phyloP scores from a whole-genome alignment of 2,329 filamentous ascomycete genomes.

The Cordyceps farinosa region DNA sequence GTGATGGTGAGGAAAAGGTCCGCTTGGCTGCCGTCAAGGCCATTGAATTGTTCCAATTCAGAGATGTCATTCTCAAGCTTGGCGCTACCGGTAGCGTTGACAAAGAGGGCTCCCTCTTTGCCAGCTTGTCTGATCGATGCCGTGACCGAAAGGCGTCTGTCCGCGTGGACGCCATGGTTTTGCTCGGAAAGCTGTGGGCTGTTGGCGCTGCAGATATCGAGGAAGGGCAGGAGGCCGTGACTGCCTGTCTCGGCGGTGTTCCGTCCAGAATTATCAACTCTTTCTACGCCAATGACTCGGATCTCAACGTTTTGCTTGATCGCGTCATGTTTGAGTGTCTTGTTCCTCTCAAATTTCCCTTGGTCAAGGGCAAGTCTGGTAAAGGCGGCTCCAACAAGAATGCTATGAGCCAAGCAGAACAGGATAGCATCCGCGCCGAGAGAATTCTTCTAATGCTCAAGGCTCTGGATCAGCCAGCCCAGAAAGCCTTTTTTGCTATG shows the following conservation, averaged over 20 bases:
- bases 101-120: constrained; percentile 73
- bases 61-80: constrained; percentile 77
- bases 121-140: constrained; percentile 78
- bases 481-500: constrained; percentile 83
- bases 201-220: constrained; percentile 85
- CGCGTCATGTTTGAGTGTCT: constrained; percentile 82
- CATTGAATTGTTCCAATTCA: constrained; percentile 75
- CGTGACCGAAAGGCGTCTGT: constrained; percentile 81
- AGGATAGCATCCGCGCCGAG: constrained; percentile 76
- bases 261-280: constrained; percentile 82
- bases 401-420: constrained; percentile 52
- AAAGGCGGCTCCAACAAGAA: constrained; percentile 55
- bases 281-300: constrained; percentile 84
- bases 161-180: constrained; percentile 79
- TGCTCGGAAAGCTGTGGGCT: constrained; percentile 88
- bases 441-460: constrained; percentile 79
- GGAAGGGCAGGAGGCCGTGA: constrained; percentile 73
- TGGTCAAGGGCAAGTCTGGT: constrained; percentile 54
- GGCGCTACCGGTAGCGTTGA: constrained; percentile 71
- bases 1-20: constrained; percentile 87
- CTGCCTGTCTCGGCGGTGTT: constrained; percentile 71
- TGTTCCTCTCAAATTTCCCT: constrained; percentile 83
- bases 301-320: constrained; percentile 81
- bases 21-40: constrained; percentile 84
- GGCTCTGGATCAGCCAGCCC: constrained; percentile 72